Conservation (phyloP, 2,329 filamentous ascomycete species). For the Aspergillus chevalieri region DNA sequence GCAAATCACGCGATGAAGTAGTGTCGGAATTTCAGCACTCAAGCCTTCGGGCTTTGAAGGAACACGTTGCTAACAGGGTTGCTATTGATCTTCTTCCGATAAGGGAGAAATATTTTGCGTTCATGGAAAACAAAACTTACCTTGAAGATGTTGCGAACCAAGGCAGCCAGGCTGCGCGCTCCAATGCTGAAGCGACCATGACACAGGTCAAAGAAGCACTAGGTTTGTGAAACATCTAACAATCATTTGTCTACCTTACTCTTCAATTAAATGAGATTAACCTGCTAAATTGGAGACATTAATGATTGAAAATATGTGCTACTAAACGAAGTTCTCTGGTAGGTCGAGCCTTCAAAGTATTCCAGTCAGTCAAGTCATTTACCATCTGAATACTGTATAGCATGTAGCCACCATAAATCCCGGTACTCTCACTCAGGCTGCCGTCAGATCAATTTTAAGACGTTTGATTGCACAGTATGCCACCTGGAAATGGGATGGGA, state of each 20-base stretch:
- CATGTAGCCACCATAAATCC: too few relatives aligned
- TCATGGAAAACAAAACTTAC: slow-evolving; percentile 23
- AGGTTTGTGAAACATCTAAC: slow-evolving; percentile 20
- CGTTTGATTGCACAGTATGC: too few relatives aligned
- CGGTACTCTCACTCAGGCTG: too few relatives aligned
- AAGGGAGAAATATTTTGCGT: slow-evolving; percentile 27
- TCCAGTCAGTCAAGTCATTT: too few relatives aligned
- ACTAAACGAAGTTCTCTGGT: too few relatives aligned
- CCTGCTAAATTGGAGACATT: background rate
- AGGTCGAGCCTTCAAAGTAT: too few relatives aligned
- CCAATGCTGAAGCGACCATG: slow-evolving; percentile 29
- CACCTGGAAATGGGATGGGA: too few relatives aligned
- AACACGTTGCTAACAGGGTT: slow-evolving; percentile 49
- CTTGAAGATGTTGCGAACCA: slow-evolving; percentile 26
- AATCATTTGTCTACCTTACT: too few relatives aligned
- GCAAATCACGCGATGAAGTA: slow-evolving; percentile 38
- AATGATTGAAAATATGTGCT: too few relatives aligned
- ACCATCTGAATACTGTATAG: too few relatives aligned
- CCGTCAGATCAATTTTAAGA: too few relatives aligned
- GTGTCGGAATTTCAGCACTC: slow-evolving; percentile 40
- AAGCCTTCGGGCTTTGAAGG: slow-evolving; percentile 58
- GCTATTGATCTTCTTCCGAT: slow-evolving; percentile 24
- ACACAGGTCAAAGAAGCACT: slow-evolving; percentile 22
- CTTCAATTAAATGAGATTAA: background rate
- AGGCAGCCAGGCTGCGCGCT: slow-evolving; percentile 25